Evolutionary conservation across 169 alveolate genomes (phyloP), one percentile per base, ranked within the genome.

Genomic region (Eimeria tenella): DNA sequence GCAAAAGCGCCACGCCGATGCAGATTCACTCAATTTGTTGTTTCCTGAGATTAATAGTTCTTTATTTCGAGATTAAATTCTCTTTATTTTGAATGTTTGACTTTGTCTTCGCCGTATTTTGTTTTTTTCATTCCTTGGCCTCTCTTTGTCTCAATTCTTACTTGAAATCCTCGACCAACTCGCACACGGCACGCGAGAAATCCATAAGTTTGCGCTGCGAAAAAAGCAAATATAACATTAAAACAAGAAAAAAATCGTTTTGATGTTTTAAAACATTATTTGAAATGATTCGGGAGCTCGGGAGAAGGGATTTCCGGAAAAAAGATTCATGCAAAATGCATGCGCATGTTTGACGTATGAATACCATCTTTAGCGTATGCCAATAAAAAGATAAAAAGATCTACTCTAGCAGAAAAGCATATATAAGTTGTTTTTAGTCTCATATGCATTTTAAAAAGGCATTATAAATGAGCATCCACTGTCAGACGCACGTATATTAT

Each of bases 81-180:
- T 19, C n/a, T 13, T 4, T 17, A 7, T 71, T 31, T 31, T 31
- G 42, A 31, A 31, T 31, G 0, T 31, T 31, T 31, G 42, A 31
- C 42, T 31, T 31, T 31, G 0, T 31, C 42, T 31, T 31, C 0
- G 42, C 42, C 42, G 42, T 2, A 31, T 31, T 31, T 31, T 31
- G 42, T 31, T 31, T 31, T 31, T 31, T 31, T 31, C 42, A 31
- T 0, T 2, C 2, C 42, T 31, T 31, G 42, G 42, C 2, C 42
- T 31, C 4, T 31, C 42, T 31, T 31, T 31, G 42, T 50, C 49
- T 13, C 55, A 10, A 10, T 70, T 23, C 91, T 58, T 17, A 91
- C 95, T 70, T 90, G 71, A 90, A 90, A 13, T 90, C 94, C 25
- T 90, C 94, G 9, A 90, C 83, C 49, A 71, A 49, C 74, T 90